Percentiles rank a stretch among this genome's conserved stretches.
phyloP scores from a whole-genome alignment of 1,284 basidiomycete species.

The Cryptococcus sp. region DNA sequence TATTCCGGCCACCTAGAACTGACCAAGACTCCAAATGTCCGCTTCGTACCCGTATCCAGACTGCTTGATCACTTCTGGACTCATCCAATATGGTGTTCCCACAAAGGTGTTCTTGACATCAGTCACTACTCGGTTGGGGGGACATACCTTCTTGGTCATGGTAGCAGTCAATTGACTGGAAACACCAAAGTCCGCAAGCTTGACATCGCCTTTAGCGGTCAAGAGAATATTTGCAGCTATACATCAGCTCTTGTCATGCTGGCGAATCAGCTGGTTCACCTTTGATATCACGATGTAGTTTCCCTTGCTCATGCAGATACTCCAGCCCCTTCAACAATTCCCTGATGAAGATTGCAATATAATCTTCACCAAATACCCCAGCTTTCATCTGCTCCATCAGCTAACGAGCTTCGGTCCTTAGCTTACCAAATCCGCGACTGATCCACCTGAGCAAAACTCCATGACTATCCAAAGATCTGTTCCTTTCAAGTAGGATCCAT shows the following conservation, averaged over 20 bases:
- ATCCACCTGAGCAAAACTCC: constrained; percentile 71
- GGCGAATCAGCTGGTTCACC: constrained; percentile 52
- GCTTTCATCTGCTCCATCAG: constrained; percentile 77
- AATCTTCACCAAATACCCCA: constrained; percentile 93
- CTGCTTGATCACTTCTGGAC: constrained; percentile 98
- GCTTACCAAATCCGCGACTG: constrained; percentile 52
- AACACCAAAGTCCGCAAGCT: constrained; percentile 97
- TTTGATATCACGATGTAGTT: constrained; percentile 98
- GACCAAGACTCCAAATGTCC: constrained; percentile 91
- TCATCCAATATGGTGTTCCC: constrained; percentile 98
- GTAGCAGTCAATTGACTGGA: constrained; percentile 97
- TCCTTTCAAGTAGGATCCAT: constrained; percentile 92
- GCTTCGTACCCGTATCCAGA: constrained; percentile 98
- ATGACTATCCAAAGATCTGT: constrained; percentile 98
- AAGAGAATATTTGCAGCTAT: constrained; percentile 62
- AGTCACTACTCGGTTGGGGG: not conserved
- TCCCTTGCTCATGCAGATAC: constrained; percentile 92
- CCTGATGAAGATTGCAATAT: constrained; percentile 93
- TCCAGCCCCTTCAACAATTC: constrained; percentile 86
- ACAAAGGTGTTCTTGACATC: constrained; percentile 80
- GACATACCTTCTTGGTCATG: constrained; percentile 77
- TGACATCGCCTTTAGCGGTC: constrained; percentile 88
- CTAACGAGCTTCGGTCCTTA: not conserved
- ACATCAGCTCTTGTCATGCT: not conserved
- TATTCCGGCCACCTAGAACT: constrained; percentile 1